These are phyloP conservation scores for Funneliformis geosporum DNA, from an alignment of 192 early-diverging fungal species.

Conservation along the genomic window DNA sequence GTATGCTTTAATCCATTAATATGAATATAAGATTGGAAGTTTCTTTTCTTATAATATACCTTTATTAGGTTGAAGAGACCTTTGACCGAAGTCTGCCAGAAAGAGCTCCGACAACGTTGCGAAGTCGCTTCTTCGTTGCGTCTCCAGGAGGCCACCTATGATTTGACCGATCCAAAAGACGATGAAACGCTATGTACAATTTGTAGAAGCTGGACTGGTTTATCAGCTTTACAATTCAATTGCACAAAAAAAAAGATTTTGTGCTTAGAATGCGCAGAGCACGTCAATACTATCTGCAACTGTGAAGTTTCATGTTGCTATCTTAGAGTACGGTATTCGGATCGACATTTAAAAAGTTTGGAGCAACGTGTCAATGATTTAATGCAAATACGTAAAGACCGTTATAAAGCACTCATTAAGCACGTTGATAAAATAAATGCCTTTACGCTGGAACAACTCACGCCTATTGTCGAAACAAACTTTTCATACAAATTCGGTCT, in stretches of 20 bases:
- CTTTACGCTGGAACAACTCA: not conserved
- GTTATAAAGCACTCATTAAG: not conserved
- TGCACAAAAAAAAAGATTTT: not conserved
- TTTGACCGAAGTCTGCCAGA: constrained; percentile 37
- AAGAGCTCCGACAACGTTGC: not conserved
- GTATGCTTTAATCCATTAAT: not conserved
- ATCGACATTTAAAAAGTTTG: not conserved
- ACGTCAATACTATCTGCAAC: not conserved
- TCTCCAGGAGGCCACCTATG: not conserved
- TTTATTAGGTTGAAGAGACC: constrained; percentile 28
- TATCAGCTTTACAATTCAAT: not conserved
- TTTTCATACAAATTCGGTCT: not conserved
- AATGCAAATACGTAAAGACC: not conserved
- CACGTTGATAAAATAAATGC: not conserved
- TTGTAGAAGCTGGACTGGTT: not conserved
- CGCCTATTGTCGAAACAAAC: not conserved
- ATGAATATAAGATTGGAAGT: not conserved
- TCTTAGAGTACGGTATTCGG: not conserved
- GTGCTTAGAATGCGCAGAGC: not conserved
- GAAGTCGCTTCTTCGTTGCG: not conserved
- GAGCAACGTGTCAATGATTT: not conserved
- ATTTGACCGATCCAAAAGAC: not conserved
- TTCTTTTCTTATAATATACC: constrained; percentile 16
- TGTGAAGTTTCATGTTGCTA: not conserved
- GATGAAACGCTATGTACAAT: not conserved